These are phyloP conservation scores for Myrmaecium sp. DNA, from an alignment of 2,329 filamentous ascomycete genomes.

Conservation along the genomic window DNA sequence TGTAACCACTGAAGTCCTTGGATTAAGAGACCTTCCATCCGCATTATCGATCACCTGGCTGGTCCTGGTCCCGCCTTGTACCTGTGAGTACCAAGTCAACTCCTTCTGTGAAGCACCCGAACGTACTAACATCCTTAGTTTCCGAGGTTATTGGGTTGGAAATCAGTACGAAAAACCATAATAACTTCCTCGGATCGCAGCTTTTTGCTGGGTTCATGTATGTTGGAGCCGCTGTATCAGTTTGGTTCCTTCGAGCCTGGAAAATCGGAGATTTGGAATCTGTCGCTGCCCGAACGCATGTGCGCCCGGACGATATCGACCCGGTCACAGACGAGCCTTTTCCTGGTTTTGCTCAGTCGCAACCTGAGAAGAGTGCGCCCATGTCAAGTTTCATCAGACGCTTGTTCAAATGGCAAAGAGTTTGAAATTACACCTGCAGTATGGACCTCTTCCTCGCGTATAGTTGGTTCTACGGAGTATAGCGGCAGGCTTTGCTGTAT, in stretches of 20 bases:
- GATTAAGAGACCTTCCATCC: constrained; percentile 49
- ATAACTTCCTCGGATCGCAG: constrained; percentile 39
- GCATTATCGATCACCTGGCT: constrained; percentile 58
- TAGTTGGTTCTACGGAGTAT: no score
- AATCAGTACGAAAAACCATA: constrained; percentile 30
- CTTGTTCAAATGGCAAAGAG: constrained; percentile 14
- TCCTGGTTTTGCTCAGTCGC: no score
- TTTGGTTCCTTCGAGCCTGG: constrained; percentile 42
- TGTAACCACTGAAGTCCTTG: constrained; percentile 57
- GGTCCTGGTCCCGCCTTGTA: constrained; percentile 50
- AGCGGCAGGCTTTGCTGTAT: no score
- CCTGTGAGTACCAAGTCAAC: constrained; percentile 28
- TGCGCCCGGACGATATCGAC: constrained; percentile 10
- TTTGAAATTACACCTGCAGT: no score
- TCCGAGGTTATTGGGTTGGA: constrained; percentile 39
- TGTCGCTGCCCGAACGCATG: constrained; percentile 15
- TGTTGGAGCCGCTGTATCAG: constrained; percentile 34
- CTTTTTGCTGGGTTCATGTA: constrained; percentile 47
- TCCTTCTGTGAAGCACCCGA: constrained; percentile 3
- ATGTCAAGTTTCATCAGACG: constrained; percentile 13
- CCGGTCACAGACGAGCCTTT: constrained; percentile 5
- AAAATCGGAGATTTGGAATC: constrained; percentile 39
- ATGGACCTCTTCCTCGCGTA: no score
- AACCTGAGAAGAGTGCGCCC: no score
- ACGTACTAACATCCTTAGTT: constrained; percentile 13